phyloP scores from a whole-genome alignment of 2,329 filamentous ascomycete species.

The Rhinocladiella similis region DNA sequence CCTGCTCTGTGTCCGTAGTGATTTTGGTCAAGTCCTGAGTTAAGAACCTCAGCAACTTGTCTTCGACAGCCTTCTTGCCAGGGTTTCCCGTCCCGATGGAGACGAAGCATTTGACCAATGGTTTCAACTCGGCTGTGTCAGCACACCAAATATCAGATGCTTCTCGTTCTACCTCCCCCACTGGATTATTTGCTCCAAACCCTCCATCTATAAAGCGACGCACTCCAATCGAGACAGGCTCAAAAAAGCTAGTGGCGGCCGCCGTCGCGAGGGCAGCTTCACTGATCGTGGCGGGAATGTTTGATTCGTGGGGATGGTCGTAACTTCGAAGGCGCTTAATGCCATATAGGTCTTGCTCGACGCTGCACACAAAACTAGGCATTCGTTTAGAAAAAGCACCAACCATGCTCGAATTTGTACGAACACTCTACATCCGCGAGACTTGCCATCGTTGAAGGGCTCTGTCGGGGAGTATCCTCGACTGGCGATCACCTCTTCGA shows the following conservation, averaged over 20 bases:
- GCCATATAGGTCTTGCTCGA: too few relatives aligned
- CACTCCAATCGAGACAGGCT: constrained; percentile 39
- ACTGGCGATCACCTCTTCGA: constrained; percentile 28
- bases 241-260: constrained; percentile 43
- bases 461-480: too few relatives aligned
- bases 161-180: constrained; percentile 43
- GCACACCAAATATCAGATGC: constrained; percentile 39
- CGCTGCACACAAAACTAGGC: too few relatives aligned
- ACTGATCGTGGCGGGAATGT: constrained; percentile 37
- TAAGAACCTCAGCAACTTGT: too few relatives aligned
- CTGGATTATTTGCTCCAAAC: constrained; percentile 47
- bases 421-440: too few relatives aligned
- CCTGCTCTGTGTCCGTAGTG: too few relatives aligned
- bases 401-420: too few relatives aligned
- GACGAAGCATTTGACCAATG: constrained; percentile 36
- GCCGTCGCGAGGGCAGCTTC: constrained; percentile 46
- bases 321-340: too few relatives aligned
- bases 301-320: constrained; percentile 18
- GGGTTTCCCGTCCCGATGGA: constrained; percentile 39
- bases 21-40: too few relatives aligned
- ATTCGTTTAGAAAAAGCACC: too few relatives aligned
- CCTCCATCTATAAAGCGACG: constrained; percentile 46
- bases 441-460: too few relatives aligned
- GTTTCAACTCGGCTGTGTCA: constrained; percentile 31
- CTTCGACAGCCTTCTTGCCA: too few relatives aligned